Conservation (phyloP, 805 yeast genomes). For the Monosporozyma siamensis region DNA sequence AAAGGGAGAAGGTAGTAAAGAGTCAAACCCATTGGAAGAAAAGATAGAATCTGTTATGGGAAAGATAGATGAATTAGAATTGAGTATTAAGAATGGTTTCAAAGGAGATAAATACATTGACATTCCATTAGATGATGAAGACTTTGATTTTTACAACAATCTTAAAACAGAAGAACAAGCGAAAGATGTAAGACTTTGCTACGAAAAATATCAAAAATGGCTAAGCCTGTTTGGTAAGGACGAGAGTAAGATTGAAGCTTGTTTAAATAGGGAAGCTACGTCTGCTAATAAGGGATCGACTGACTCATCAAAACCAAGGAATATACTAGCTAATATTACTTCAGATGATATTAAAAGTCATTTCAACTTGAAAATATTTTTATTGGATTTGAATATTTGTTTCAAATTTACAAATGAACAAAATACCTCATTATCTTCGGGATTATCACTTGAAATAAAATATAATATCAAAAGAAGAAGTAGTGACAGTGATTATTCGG, state of each 20-base stretch:
- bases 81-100: not conserved
- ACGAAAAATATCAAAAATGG: slow-evolving; percentile 12
- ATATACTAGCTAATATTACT: not conserved
- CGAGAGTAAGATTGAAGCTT: slow-evolving; percentile 4
- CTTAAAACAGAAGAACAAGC: slow-evolving; percentile 13
- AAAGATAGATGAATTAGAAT: not conserved
- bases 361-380: not conserved
- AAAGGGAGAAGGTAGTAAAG: too few species aligned
- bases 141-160: slow-evolving; percentile 19
- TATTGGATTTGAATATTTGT: slow-evolving; percentile 4
- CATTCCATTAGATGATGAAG: slow-evolving; percentile 14
- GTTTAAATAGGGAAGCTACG: not conserved
- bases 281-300: not conserved
- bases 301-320: not conserved
- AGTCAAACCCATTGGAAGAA: too few species aligned
- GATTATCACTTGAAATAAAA: not conserved
- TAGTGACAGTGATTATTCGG: too few species aligned
- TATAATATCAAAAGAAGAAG: too few species aligned
- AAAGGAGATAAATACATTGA: slow-evolving; percentile 10
- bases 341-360: not conserved
- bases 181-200: slow-evolving; percentile 14
- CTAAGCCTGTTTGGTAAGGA: slow-evolving; percentile 8
- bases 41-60: not conserved
- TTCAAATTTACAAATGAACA: slow-evolving; percentile 4
- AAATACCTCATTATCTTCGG: not conserved